Base-by-base conservation (phyloP, 2,329 filamentous ascomycete genomes). In the Colletotrichum sidae region DNA sequence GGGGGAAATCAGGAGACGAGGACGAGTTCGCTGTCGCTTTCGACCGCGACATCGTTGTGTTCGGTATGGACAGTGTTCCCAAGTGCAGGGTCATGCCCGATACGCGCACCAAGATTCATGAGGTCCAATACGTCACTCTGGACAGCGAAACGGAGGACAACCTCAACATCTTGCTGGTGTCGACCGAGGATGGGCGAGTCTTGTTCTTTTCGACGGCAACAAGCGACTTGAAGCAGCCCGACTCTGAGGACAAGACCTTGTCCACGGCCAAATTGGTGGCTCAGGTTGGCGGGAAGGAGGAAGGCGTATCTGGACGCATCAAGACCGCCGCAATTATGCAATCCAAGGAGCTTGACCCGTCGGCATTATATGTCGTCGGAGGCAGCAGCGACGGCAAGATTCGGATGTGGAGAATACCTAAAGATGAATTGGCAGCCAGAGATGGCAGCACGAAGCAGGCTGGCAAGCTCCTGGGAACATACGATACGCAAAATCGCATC, bases 21-120 rank as follows among this genome's bases (percentile, higher is more conserved):
- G 92, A 96, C 65, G 93, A 97, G 73, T 99, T 96, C 72, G 92
- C 92, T 0, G 92, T 99, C 3, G 91, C 86, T 0, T 98, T 98
- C 74, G 95, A 98, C 75, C 86, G 92, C 69, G 94, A 96, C 51
- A 86, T 91, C 7, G 84, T 96, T 37, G 87, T 97, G 0, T 98
- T 96, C 74, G 93, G 93, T 67, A 92, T 96, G 83, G 93, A 97
- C 75, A 96, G 92, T 67, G 90, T 89, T 68, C 91, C 93, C 2
- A 92, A 87, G 74, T 95, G 92, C 75, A 88, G 89, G 70, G 83
- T 96, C 51, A 81, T 92, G 73, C 86, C 91, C 11, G 81, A 85
- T 45, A 86, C 88, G 1, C 83, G 83, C 70, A 94, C 89, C 15
- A 98, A 97, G 81, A 81, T 98, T 33, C 94, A 97, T 74, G 88